A percentile compares a stretch with the other conserved stretches of the same genome.
phyloP scores from a whole-genome alignment of 768 basidiomycete genomes.

The Suillus tomentosus region DNA sequence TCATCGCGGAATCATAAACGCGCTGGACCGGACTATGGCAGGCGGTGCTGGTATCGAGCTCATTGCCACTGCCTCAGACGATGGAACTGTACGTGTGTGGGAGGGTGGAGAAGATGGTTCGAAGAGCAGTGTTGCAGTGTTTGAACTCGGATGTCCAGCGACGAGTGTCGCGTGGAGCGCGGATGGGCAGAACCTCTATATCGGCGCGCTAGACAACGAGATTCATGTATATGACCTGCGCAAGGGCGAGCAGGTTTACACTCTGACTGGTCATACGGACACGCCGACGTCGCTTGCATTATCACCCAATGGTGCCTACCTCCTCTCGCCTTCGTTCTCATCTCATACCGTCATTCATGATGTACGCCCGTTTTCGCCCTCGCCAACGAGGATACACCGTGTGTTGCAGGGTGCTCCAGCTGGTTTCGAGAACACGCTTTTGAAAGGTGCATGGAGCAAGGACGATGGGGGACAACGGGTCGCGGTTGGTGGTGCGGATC shows the following conservation, averaged over 20 bases:
- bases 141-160: constrained; percentile 87
- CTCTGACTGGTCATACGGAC: constrained; percentile 84
- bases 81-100: constrained; percentile 91
- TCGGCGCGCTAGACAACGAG: constrained; percentile 95
- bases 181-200: constrained; percentile 86
- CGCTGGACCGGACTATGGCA: constrained; percentile 83
- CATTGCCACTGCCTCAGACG: constrained; percentile 86
- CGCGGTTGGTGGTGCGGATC: constrained; percentile 88
- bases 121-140: constrained; percentile 76
- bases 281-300: constrained; percentile 92
- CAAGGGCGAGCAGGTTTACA: constrained; percentile 78
- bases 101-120: constrained; percentile 76
- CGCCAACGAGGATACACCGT: constrained; percentile 80
- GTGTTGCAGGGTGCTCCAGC: constrained; percentile 83
- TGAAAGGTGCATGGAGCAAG: constrained; percentile 87
- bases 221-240: constrained; percentile 93
- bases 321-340: constrained; percentile 90
- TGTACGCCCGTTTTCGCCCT: constrained; percentile 90
- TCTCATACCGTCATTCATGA: constrained; percentile 90
- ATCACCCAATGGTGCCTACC: constrained; percentile 84
- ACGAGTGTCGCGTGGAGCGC: constrained; percentile 92
- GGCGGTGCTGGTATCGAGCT: constrained; percentile 85
- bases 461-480: constrained; percentile 81
- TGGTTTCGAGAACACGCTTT: constrained; percentile 87
- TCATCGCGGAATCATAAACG: constrained; percentile 90